phyloP scores from a whole-genome alignment of 2,329 filamentous ascomycete genomes.

The Dendrostoma leiphaemia region DNA sequence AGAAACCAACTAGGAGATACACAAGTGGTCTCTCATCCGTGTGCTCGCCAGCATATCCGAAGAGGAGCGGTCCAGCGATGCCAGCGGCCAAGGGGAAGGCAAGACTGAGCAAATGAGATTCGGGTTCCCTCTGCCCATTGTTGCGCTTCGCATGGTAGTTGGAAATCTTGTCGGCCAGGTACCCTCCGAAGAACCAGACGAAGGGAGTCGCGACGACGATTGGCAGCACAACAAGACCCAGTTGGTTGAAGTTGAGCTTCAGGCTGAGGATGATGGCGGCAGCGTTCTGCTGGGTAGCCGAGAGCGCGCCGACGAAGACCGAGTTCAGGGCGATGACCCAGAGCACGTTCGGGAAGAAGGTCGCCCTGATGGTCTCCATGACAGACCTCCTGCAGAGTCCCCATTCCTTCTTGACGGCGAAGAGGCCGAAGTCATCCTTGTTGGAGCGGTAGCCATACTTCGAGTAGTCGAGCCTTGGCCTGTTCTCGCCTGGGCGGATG shows the following conservation, averaged over 20 bases:
- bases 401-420: conserved; percentile 20
- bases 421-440: conserved; percentile 21
- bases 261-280: conserved; percentile 20
- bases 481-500: conserved; percentile 18
- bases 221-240: conserved; percentile 15
- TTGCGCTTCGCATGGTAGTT: conserved; percentile 15
- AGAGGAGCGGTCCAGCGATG: conserved; percentile 13
- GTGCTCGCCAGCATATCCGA: conserved; percentile 16
- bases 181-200: conserved; percentile 20
- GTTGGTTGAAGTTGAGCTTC: conserved; percentile 18
- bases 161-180: conserved; percentile 17
- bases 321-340: conserved; percentile 22
- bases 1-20: conserved; percentile 9
- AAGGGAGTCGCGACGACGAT: conserved; percentile 18
- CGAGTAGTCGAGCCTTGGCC: conserved; percentile 20
- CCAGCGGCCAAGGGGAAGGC: conserved; percentile 12
- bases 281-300: conserved; percentile 19
- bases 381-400: conserved; percentile 15
- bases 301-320: conserved; percentile 16
- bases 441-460: conserved; percentile 20
- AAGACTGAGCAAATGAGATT: conserved; percentile 17
- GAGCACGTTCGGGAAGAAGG: conserved; percentile 23
- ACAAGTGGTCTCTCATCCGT: conserved; percentile 7
- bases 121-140: conserved; percentile 16
- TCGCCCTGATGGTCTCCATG: conserved; percentile 19